Percentiles rank a stretch among this genome's conserved stretches.
These are phyloP conservation scores for Blumeriella jaapii DNA, from an alignment of 2,329 filamentous ascomycete species.

Conservation along the genomic window DNA sequence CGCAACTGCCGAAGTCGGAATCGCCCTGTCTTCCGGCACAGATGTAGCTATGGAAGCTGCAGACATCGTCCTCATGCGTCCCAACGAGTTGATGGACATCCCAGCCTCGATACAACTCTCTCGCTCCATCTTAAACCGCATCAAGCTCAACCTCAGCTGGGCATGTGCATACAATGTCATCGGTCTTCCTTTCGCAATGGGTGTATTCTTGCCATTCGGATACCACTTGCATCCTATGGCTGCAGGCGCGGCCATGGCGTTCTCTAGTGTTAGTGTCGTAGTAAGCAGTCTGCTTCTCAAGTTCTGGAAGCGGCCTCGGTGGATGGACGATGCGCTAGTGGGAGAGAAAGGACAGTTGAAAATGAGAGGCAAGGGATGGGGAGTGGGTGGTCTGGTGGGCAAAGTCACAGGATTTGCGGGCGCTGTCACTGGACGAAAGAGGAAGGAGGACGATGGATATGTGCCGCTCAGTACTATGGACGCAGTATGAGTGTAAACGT, in stretches of 20 bases:
- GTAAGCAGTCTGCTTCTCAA: slow-evolving; percentile 72
- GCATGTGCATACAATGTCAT: slow-evolving; percentile 87
- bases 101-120: slow-evolving; percentile 75
- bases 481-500: slow-evolving; percentile 15
- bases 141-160: slow-evolving; percentile 89
- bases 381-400: slow-evolving; percentile 31
- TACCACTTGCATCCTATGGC: slow-evolving; percentile 86
- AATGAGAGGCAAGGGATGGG: slow-evolving; percentile 24
- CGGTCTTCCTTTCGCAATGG: slow-evolving; percentile 94
- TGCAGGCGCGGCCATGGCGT: slow-evolving; percentile 88
- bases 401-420: slow-evolving; percentile 33
- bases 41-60: slow-evolving; percentile 98
- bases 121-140: slow-evolving; percentile 76
- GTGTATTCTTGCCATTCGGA: slow-evolving; percentile 82
- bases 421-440: slow-evolving; percentile 28
- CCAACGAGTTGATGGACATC: slow-evolving; percentile 86
- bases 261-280: slow-evolving; percentile 82
- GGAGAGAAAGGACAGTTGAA: slow-evolving; percentile 41
- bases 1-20: slow-evolving; percentile 83
- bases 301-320: slow-evolving; percentile 72
- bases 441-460: slow-evolving; percentile 42
- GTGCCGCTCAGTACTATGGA: slow-evolving; percentile 39
- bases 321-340: slow-evolving; percentile 69
- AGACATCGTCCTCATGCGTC: slow-evolving; percentile 89
- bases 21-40: slow-evolving; percentile 83